Base-by-base conservation (phyloP, 139 green algal genomes). In the Tetradesmus obliquus region DNA sequence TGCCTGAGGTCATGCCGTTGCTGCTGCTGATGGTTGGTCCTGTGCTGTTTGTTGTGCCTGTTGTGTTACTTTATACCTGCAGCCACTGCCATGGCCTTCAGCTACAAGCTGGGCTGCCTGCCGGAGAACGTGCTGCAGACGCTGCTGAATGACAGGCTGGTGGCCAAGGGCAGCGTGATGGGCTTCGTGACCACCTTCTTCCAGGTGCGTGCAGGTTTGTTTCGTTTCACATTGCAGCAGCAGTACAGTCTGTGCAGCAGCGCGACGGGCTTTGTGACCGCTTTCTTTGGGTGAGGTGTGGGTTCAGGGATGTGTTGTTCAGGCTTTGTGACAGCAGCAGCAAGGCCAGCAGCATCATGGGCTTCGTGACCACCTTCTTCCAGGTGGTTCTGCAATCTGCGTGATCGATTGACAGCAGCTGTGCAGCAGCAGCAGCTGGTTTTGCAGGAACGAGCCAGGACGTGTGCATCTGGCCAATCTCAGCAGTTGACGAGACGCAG, bases 111-210 rank as follows among this genome's bases (percentile, higher is more conserved):
- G 79, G 96, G 96, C 55, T 86, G 95, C 84, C 93, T 97, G 76
- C 97, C 97, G 19, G 97, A 99, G 83, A 93, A 93, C 32, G 95
- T 98, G 32, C 95, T 99, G 84, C 90, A 92, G 82, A 89, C 94
- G 15, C 92, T 98, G 90, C 93, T 97, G 19, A 96, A 98, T 84
- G 98, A 99, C 95, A 93, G 97, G 69, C 95, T 99, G 92, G 97
- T 99, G 83, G 92, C 95, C 62, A 98, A 98, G 91, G 98, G 98
- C 76, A 97, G 95, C 20, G 94, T 98, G 17, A 90, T 98, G 86
- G 91, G 96, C 76, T 99, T 99, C 79, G 83, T 98, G 32, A 99
- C 96, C 51, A 94, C 95, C n/a, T 98, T 99, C 93, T 98, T 99
- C 92, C 91, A 95, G 93, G 95, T 96, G 84, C 7, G 80, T 5